phyloP scores from a whole-genome alignment of 805 yeast species.

The Candida maesae region DNA sequence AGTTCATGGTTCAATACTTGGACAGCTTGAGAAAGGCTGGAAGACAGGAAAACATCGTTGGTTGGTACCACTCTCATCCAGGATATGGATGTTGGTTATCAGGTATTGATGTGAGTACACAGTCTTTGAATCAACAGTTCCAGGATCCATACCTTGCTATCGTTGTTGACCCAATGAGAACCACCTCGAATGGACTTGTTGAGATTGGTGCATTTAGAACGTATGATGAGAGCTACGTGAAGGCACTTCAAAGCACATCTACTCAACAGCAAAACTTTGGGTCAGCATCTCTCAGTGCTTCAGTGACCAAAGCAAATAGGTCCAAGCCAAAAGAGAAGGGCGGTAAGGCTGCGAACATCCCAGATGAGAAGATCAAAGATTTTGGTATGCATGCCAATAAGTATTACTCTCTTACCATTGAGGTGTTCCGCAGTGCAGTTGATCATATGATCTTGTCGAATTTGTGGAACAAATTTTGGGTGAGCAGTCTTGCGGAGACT shows the following conservation, averaged over 20 bases:
- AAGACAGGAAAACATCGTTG: constrained; percentile 71
- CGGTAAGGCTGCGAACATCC: constrained; percentile 28
- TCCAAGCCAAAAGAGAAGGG: constrained; percentile 1
- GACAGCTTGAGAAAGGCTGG: constrained; percentile 50
- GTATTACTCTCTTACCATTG: constrained; percentile 64
- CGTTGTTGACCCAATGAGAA: constrained; percentile 80
- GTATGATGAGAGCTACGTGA: constrained; percentile 35
- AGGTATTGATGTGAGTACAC: constrained; percentile 91
- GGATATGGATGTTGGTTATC: constrained; percentile 97
- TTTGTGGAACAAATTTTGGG: constrained; percentile 46
- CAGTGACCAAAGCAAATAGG: constrained; percentile 8
- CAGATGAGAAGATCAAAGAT: constrained; percentile 52
- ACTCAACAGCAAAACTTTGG: constrained; percentile 5
- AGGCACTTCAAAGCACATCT: constrained; percentile 7
- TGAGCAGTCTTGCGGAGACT: constrained; percentile 30
- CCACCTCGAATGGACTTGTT: constrained; percentile 56
- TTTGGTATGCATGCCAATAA: constrained; percentile 67
- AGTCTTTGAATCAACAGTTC: constrained; percentile 73
- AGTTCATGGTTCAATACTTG: constrained; percentile 85
- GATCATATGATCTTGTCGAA: constrained; percentile 46
- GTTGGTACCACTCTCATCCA: constrained; percentile 99
- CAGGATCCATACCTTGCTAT: constrained; percentile 92
- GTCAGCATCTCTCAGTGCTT: constrained; percentile 7
- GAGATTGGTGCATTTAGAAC: constrained; percentile 92
- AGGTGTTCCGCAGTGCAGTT: constrained; percentile 48